Percentiles rank a stretch among this genome's conserved stretches.
phyloP scores from a whole-genome alignment of 257 asterid species.

The Capsicum rhomboideum region DNA sequence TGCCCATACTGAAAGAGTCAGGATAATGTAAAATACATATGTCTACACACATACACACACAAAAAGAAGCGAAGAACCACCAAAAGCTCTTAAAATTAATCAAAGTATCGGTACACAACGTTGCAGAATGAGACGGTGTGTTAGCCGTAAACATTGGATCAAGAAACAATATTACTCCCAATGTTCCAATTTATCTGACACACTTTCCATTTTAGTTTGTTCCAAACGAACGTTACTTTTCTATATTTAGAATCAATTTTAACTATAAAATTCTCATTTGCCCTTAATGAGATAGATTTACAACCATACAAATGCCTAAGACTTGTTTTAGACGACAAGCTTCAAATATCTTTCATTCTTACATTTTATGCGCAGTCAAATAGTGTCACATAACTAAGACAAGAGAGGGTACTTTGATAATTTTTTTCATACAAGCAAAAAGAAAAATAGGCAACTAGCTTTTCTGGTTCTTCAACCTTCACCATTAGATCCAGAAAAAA shows the following conservation, averaged over 20 bases:
- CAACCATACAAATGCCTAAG: no score
- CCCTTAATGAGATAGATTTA: no score
- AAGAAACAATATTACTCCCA: not conserved
- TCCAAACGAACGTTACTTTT: not conserved
- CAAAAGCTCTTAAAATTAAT: not conserved
- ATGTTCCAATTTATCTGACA: no score
- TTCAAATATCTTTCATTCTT: not conserved
- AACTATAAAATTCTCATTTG: not conserved
- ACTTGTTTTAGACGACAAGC: no score
- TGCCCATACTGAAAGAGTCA: not conserved
- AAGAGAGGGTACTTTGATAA: not conserved
- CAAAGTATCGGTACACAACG: not conserved
- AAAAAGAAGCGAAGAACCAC: not conserved
- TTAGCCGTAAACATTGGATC: not conserved
- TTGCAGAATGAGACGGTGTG: not conserved
- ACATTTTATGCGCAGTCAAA: not conserved
- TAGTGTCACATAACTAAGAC: not conserved
- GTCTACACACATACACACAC: not conserved
- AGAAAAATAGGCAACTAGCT: not conserved
- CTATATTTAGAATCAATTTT: not conserved
- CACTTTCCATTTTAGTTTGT: not conserved
- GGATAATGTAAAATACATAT: not conserved
- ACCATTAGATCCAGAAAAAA: not conserved
- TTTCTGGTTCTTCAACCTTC: not conserved
- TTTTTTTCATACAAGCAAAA: not conserved